Evolutionary conservation across 768 basidiomycete species (phyloP).

Genomic region (Pleurotus salmoneostramineus): DNA sequence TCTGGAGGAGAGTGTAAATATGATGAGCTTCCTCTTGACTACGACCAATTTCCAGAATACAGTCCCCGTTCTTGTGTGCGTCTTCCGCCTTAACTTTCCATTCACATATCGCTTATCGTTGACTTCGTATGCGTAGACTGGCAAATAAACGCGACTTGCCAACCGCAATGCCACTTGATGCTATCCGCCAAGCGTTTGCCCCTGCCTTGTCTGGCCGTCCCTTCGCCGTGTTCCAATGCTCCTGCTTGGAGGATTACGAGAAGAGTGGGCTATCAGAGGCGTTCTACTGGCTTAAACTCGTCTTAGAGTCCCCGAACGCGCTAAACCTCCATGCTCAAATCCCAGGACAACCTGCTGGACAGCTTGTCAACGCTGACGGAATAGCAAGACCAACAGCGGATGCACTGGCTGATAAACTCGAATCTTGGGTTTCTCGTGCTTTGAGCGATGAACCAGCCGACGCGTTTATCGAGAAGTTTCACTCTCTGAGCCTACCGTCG

Average conservation of each 20-base stretch:
- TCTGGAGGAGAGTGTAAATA: constrained; percentile 49
- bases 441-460: constrained; percentile 23
- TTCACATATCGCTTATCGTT: no score
- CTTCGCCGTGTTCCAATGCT: constrained; percentile 23
- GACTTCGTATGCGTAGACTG: constrained; percentile 23
- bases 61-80: constrained; percentile 27
- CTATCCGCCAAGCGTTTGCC: constrained; percentile 34
- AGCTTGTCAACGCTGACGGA: not conserved
- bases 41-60: constrained; percentile 4
- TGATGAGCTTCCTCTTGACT: constrained; percentile 38
- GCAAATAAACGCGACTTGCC: constrained; percentile 65
- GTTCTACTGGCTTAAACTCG: constrained; percentile 34
- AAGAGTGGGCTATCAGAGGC: constrained; percentile 29
- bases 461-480: constrained; percentile 32
- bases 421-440: constrained; percentile 30
- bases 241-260: constrained; percentile 14
- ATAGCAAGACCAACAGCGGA: constrained; percentile 13
- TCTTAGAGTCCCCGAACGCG: constrained; percentile 19
- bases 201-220: constrained; percentile 23
- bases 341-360: constrained; percentile 2
- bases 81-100: no score
- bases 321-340: no score
- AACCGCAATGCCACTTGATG: constrained; percentile 42
- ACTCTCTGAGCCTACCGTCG: constrained; percentile 25
- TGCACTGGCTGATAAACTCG: constrained; percentile 28